Base-by-base conservation (phyloP, 1,284 basidiomycete genomes). In the Cryptococcus wingfieldii region DNA sequence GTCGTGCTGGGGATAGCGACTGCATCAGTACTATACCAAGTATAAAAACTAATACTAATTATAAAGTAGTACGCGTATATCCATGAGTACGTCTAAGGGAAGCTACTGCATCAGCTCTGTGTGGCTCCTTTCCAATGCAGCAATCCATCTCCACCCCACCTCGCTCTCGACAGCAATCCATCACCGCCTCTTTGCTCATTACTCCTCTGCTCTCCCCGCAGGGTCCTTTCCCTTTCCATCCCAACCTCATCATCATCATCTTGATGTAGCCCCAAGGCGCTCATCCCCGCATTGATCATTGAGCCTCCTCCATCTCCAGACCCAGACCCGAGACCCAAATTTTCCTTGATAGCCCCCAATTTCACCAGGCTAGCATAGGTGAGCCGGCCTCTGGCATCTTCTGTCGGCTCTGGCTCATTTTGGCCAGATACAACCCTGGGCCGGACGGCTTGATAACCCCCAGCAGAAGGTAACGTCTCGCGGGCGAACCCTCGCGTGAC, bases 91-190 rank as follows among this genome's bases (percentile, higher is more conserved):
- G 19, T 19, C 2, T 19, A 1, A 19, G 19, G 19, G 19, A 19
- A 19, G n/a, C n/a, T n/a, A 19, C 19, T 19, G 23, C 23, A 23
- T 23, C 23, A 23, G 23, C 23, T 23, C 23, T 39, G 38, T 39
- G 38, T 39, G 14, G 38, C n/a, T 3, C 47, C 51, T 44, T 60
- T 57, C 61, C 61, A 62, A 38, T 59, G 61, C 43, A 62, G 37
- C 31, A 62, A 45, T 10, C 58, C 61, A 31, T 59, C 61, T 10
- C 59, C 61, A 13, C 57, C 53, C 55, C 58, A 55, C 50, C 61
- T 57, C 8, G 61, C 58, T 49, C 58, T 49, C 38, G 58, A 55
- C 10, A 62, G 44, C 27, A 62, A 51, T 5, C 61, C 58, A 38
- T 62, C 58, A 13, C 37, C 19, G 23, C 42, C 48, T 14, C 43